Base-by-base conservation (phyloP, 495 filamentous ascomycete species). In the Penicillium waksmanii region DNA sequence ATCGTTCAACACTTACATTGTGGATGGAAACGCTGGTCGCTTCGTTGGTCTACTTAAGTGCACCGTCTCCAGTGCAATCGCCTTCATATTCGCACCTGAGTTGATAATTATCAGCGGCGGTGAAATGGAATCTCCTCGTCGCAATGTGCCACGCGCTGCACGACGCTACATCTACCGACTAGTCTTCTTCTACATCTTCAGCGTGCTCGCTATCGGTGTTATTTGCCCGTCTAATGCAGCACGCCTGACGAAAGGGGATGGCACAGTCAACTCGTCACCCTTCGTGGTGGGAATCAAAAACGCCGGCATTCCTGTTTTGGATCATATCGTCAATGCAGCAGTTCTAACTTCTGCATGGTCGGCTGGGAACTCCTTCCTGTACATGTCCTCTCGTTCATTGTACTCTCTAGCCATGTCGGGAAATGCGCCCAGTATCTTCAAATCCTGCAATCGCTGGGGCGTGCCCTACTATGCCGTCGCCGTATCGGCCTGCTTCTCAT, bases 91-190 rank as follows among this genome's bases (percentile, higher is more conserved):
- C 60, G 80, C 80, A 3, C 81, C 82, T 0, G 84, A 86, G 62
- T 65, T 85, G 35, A 72, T 86, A 52, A 76, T 83, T 49, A 76
- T 83, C 44, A 80, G 80, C n/a, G 82, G 74, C 33, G 83, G 77
- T 72, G 92, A 97, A 73, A 87, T 91, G 57, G 83, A 82, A 21
- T 90, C 90, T 60, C 93, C 92, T 2, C 79, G 87, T 34, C 86
- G 85, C 64, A 88, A 89, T 51, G 85, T 96, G 55, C 92, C 92
- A 51, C 81, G 82, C 57, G 93, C 92, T 5, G 87, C 87, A 10
- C 87, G 87, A 44, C 85, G 91, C 55, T 90, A 91, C 55, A 94
- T 96, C 73, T 93, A 89, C 80, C 89, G 92, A 51, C 89, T 97
- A 67, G 70, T 88, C 54, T 83, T 96, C 77, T 96, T 97, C 80